A percentile compares a stretch with the other conserved stretches of the same genome.
Evolutionary conservation across 805 yeast genomes (phyloP).

Genomic region (Saturnispora saitoi): DNA sequence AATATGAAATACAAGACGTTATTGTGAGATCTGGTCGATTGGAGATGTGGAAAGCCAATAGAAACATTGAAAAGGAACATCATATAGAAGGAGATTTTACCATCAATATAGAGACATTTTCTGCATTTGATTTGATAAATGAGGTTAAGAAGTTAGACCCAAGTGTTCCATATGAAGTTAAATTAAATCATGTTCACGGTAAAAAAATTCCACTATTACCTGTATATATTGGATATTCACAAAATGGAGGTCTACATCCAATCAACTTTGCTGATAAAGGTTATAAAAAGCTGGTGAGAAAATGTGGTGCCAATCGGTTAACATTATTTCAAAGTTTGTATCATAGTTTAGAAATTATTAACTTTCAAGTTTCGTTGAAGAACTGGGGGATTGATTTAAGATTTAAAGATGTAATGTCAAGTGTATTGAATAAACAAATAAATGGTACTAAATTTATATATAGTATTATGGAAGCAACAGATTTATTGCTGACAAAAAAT

Average conservation of each 20-base stretch:
- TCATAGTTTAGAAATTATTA: slow-evolving; percentile 2
- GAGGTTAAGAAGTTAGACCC: neutral
- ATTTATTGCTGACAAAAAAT: neutral
- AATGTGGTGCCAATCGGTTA: neutral
- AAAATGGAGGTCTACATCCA: neutral
- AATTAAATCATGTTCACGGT: neutral
- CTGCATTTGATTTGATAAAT: neutral
- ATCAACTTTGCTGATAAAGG: neutral
- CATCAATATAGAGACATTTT: neutral
- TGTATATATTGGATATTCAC: slow-evolving; percentile 13
- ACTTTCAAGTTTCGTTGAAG: neutral
- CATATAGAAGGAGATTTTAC: neutral
- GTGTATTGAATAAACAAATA: neutral
- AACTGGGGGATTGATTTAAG: slow-evolving; percentile 1
- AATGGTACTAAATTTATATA: neutral
- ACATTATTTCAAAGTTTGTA: slow-evolving; percentile 1
- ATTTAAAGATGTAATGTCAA: neutral
- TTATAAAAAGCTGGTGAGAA: neutral
- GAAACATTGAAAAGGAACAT: slow-evolving; percentile 5
- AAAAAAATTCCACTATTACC: slow-evolving; percentile 14
- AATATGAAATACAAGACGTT: slow-evolving; percentile 24
- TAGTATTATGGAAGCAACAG: neutral
- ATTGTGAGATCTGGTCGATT: slow-evolving; percentile 19
- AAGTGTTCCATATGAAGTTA: slow-evolving; percentile 7
- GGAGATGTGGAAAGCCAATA: neutral